Conservation (phyloP, 2,329 filamentous ascomycete species). For the Neobulgaria alba region DNA sequence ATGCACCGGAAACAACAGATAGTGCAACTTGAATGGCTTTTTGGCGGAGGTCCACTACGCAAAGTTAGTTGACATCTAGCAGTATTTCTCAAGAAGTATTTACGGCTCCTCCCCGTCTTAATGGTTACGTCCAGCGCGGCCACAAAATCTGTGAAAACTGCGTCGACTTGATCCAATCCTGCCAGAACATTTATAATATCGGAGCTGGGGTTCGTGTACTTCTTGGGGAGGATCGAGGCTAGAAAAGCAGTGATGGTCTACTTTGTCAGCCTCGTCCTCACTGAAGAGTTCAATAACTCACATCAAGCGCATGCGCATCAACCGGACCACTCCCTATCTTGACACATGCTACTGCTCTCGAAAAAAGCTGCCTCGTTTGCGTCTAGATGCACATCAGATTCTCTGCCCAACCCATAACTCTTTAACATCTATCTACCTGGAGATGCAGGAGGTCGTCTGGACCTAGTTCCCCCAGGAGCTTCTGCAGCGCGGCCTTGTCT, state of each 20-base stretch:
- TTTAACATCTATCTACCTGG: conserved; percentile 56
- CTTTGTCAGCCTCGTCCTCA: conserved; percentile 33
- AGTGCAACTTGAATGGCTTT: conserved; percentile 77
- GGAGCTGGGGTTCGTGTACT: conserved; percentile 89
- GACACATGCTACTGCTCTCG: conserved; percentile 60
- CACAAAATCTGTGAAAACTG: conserved; percentile 82
- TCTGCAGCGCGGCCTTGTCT: conserved; percentile 59
- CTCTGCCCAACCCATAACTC: background rate
- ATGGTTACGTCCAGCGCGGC: conserved; percentile 74
- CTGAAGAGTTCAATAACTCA: conserved; percentile 37
- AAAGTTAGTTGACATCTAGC: conserved; percentile 20
- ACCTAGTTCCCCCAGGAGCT: conserved; percentile 59
- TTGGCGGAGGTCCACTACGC: conserved; percentile 61
- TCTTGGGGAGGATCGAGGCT: conserved; percentile 72
- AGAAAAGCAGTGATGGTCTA: conserved; percentile 89
- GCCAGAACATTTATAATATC: conserved; percentile 88
- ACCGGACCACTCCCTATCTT: conserved; percentile 50
- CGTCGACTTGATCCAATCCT: conserved; percentile 81
- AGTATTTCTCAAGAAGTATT: conserved; percentile 28
- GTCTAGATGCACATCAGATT: conserved; percentile 18
- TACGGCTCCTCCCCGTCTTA: conserved; percentile 63
- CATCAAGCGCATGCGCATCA: conserved; percentile 77
- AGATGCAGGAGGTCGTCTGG: conserved; percentile 68
- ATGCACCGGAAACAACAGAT: conserved; percentile 83
- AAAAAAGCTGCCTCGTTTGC: conserved; percentile 55